A percentile compares a stretch with the other conserved stretches of the same genome.
Conservation (phyloP, 2,329 filamentous ascomycete genomes). For the Venturia aucupariae region DNA sequence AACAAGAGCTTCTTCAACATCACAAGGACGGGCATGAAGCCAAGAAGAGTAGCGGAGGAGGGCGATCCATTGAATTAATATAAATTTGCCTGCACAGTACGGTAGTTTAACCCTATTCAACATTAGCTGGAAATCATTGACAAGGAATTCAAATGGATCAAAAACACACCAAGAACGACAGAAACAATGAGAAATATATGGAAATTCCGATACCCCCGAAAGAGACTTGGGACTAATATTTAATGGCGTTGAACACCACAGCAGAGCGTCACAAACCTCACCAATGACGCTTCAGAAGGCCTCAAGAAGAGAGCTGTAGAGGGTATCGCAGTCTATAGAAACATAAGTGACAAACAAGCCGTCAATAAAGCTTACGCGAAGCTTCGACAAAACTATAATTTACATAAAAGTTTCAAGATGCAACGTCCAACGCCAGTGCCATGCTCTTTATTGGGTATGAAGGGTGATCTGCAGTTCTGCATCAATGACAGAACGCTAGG, state of each 20-base stretch:
- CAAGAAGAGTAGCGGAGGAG: not conserved
- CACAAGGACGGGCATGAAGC: no score
- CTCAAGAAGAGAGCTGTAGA: not conserved
- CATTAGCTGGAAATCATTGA: no score
- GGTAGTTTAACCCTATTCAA: no score
- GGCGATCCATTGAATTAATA: not conserved
- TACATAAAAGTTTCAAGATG: not conserved
- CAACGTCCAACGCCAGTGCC: not conserved
- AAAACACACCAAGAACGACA: no score
- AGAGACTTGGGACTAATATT: no score
- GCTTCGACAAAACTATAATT: not conserved
- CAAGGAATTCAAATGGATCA: no score
- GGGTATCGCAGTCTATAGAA: not conserved
- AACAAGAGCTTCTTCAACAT: no score
- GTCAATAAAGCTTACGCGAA: not conserved
- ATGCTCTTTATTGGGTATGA: not conserved
- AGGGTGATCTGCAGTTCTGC: not conserved
- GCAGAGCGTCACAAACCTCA: not conserved
- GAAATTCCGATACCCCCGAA: no score
- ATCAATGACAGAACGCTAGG: not conserved
- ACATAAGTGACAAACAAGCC: not conserved
- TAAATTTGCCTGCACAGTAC: not conserved
- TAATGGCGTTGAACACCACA: no score
- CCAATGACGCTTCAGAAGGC: not conserved
- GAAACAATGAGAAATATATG: no score